Percentiles rank a stretch among this genome's conserved stretches.
Evolutionary conservation across 805 yeast genomes (phyloP).

Genomic region (Grigorovia transvaalensis): DNA sequence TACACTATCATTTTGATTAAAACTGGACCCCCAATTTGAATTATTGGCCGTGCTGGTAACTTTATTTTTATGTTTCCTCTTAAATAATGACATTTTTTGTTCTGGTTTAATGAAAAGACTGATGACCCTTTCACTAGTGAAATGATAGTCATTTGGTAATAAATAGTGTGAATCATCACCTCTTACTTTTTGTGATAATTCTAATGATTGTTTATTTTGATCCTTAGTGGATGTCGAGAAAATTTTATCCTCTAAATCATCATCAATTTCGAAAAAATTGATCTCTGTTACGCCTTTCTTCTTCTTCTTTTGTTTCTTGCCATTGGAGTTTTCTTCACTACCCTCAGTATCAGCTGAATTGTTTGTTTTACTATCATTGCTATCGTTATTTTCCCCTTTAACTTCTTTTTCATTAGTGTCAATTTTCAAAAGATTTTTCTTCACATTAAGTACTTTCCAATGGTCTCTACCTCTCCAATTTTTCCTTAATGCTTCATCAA

Average conservation of each 20-base stretch:
- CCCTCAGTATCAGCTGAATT: slow-evolving; percentile 5
- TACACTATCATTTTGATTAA: too few relatives aligned
- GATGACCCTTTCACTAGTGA: slow-evolving; percentile 57
- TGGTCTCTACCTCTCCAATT: slow-evolving; percentile 92
- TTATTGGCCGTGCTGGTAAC: background rate
- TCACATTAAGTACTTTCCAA: slow-evolving; percentile 70
- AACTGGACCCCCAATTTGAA: background rate
- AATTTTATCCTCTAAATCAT: slow-evolving; percentile 31
- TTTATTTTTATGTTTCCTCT: slow-evolving; percentile 7
- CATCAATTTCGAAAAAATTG: slow-evolving; percentile 35
- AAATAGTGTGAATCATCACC: slow-evolving; percentile 35
- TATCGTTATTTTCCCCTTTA: background rate
- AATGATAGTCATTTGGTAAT: slow-evolving; percentile 65
- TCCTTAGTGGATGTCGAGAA: slow-evolving; percentile 30
- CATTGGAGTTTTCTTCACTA: slow-evolving; percentile 5
- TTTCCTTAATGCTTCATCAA: slow-evolving; percentile 55
- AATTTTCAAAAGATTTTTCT: slow-evolving; percentile 24
- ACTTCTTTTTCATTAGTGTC: slow-evolving; percentile 1
- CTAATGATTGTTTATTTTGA: slow-evolving; percentile 22
- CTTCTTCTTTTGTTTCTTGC: slow-evolving; percentile 20
- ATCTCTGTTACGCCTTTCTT: slow-evolving; percentile 32
- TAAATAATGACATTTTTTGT: slow-evolving; percentile 32
- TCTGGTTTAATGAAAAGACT: slow-evolving; percentile 60
- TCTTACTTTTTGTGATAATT: slow-evolving; percentile 35
- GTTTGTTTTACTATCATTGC: background rate